Base-by-base conservation (phyloP, 2,329 filamentous ascomycete genomes). In the Sarocladium oryzae region DNA sequence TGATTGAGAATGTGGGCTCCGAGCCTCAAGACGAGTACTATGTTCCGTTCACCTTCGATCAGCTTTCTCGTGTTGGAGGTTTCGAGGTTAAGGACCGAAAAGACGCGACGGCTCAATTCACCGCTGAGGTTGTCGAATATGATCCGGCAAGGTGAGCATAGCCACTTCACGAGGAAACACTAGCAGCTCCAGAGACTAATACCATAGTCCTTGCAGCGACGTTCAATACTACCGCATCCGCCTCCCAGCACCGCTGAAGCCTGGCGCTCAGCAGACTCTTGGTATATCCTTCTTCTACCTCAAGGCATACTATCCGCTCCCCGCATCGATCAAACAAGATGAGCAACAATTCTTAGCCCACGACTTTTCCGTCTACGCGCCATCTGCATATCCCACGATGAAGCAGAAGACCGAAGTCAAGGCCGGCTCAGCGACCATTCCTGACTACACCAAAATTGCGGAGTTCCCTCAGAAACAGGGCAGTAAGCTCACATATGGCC, bases 361-460 rank as follows among this genome's bases (percentile, higher is more conserved):
- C 74, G 77, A 82, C 52, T 95, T 96, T 74, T 92, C 88, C 55
- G 87, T 88, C 58, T 96, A 95, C 70, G 80, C 78, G 43, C 85
- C 85, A 15, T 95, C 89, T 9, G 85, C 86, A 55, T 99, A 99
- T 73, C 72, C 78, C 16, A 96, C 90, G 13, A 68, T 81, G 61
- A 96, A 96, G 74, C 93, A 99, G 69, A 96, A 96, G 81, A 97
- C 93, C 35, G 96, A 97, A 70, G 71, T 99, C 70, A 96, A 96
- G 75, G 84, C 95, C 60, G 80, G 88, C 45, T 86, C 82, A 51
- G 73, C 79, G 56, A 85, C 88, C 60, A 78, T 96, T 24, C 87
- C 90, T 52, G 89, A 96, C 64, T 95, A 89, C 69, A 96, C 89
- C 51, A 84, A 81, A 56, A 78, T 95, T 51, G 81, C 87, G 58